These are phyloP conservation scores for Agaricales sp. DNA, from an alignment of 1,284 basidiomycete genomes.

Conservation along the genomic window DNA sequence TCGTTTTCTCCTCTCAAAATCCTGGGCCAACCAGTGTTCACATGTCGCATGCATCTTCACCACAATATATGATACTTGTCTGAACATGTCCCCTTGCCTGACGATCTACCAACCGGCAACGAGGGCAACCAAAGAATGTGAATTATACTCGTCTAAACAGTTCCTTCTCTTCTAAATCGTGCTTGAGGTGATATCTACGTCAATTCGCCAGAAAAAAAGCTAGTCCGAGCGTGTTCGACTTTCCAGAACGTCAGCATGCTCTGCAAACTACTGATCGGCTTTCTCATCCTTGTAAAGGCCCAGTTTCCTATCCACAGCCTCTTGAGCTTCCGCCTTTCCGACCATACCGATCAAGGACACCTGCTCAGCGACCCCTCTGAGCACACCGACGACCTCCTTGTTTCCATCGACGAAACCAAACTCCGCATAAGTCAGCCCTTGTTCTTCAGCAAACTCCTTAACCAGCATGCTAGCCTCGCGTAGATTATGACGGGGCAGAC, in stretches of 20 bases:
- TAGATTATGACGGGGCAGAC: constrained; percentile 91
- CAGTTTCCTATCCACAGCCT: constrained; percentile 40
- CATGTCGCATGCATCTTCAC: neutral
- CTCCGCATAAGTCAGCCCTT: constrained; percentile 81
- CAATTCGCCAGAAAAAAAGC: too few relatives aligned
- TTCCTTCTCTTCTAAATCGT: too few relatives aligned
- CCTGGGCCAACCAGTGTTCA: neutral
- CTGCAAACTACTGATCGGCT: too few relatives aligned
- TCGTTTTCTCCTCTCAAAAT: constrained; percentile 21
- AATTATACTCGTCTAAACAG: too few relatives aligned
- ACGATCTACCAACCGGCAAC: too few relatives aligned
- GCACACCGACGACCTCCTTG: constrained; percentile 63
- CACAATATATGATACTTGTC: too few relatives aligned
- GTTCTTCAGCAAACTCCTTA: constrained; percentile 78
- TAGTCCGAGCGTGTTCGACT: too few relatives aligned
- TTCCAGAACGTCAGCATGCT: too few relatives aligned
- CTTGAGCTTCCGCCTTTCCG: constrained; percentile 51
- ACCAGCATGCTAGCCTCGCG: constrained; percentile 73
- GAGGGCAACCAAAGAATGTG: too few relatives aligned
- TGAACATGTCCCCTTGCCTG: too few relatives aligned
- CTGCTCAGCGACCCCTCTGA: constrained; percentile 77
- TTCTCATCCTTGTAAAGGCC: constrained; percentile 2
- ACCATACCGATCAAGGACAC: constrained; percentile 68
- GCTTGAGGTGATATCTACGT: too few relatives aligned
- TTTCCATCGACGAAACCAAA: constrained; percentile 84